A percentile compares a stretch with the other conserved stretches of the same genome.
phyloP scores from a whole-genome alignment of 768 basidiomycete species.

The Wakefieldia striispora region DNA sequence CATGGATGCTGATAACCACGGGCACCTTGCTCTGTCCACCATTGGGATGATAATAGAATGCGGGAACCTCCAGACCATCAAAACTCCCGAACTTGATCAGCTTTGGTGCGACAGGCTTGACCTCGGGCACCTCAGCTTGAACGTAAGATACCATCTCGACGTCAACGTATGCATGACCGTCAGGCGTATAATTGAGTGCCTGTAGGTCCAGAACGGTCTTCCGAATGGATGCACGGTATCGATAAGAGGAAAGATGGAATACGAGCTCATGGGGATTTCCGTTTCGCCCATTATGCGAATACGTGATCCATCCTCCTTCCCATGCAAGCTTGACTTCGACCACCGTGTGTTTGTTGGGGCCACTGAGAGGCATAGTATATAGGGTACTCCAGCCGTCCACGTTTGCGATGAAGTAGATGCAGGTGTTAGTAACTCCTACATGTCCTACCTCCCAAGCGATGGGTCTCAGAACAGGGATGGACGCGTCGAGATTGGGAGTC shows the following conservation, averaged over 20 bases:
- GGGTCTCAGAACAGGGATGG: slow-evolving; percentile 33
- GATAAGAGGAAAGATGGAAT: slow-evolving; percentile 32
- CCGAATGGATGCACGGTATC: slow-evolving; percentile 27
- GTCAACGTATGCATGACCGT: slow-evolving; percentile 27
- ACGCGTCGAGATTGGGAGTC: slow-evolving; percentile 28
- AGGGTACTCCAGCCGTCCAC: slow-evolving; percentile 37
- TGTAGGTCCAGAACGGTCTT: slow-evolving; percentile 32
- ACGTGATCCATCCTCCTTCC: slow-evolving; percentile 32
- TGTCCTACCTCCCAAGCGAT: slow-evolving; percentile 33
- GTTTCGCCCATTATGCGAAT: slow-evolving; percentile 32
- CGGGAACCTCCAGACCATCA: slow-evolving; percentile 40
- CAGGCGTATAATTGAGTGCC: slow-evolving; percentile 14
- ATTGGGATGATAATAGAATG: slow-evolving; percentile 41
- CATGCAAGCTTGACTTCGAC: slow-evolving; percentile 32
- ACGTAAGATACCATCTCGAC: slow-evolving; percentile 29
- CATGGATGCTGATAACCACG: slow-evolving; percentile 38
- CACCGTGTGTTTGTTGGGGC: slow-evolving; percentile 28
- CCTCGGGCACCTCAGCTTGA: slow-evolving; percentile 34
- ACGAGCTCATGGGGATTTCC: slow-evolving; percentile 33
- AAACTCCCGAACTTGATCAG: slow-evolving; percentile 41
- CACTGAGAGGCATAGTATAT: slow-evolving; percentile 31
- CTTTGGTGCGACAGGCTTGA: slow-evolving; percentile 30
- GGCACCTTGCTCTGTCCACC: slow-evolving; percentile 28
- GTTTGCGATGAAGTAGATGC: slow-evolving; percentile 37
- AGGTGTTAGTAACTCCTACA: slow-evolving; percentile 27